Evolutionary conservation across 1,284 basidiomycete genomes (phyloP).

Genomic region (Tylopilus sp.): DNA sequence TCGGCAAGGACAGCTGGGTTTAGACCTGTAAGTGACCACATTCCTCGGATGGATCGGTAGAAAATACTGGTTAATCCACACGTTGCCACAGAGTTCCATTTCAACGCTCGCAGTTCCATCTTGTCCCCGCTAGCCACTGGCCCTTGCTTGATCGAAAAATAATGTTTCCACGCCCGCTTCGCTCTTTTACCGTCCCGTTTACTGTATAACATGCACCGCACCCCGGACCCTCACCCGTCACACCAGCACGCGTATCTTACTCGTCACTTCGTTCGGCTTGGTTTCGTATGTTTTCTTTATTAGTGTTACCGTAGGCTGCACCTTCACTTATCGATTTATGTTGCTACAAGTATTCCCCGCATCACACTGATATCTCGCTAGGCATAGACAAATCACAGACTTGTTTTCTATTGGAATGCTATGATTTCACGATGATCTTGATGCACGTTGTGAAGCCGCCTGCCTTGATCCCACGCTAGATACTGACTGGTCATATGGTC

Average conservation of each 20-base stretch:
- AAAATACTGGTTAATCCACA: conserved; percentile 22
- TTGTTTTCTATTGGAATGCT: conserved; percentile 18
- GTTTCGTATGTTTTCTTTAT: conserved; percentile 28
- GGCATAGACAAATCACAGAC: conserved; percentile 27
- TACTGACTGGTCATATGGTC: too few relatives aligned
- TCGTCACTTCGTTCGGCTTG: conserved; percentile 19
- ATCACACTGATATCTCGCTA: conserved; percentile 31
- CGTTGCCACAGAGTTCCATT: conserved; percentile 2
- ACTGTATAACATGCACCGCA: conserved; percentile 29
- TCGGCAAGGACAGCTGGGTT: conserved; percentile 51
- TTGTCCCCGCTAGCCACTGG: background rate
- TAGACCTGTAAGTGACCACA: conserved; percentile 30
- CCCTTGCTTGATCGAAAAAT: conserved; percentile 11
- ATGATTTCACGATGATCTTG: background rate
- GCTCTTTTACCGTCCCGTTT: conserved; percentile 20
- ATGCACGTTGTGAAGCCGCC: background rate
- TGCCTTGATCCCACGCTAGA: background rate
- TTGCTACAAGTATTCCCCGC: conserved; percentile 33
- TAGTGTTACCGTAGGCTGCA: conserved; percentile 25
- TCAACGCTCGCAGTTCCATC: background rate
- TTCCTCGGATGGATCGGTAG: conserved; percentile 20
- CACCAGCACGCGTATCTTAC: conserved; percentile 21
- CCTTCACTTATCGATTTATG: conserved; percentile 30
- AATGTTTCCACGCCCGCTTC: conserved; percentile 14
- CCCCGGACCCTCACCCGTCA: conserved; percentile 18